These are phyloP conservation scores for Hordeum pubiflorum DNA, from an alignment of 202 grass and related monocot species.

Conservation along the genomic window DNA sequence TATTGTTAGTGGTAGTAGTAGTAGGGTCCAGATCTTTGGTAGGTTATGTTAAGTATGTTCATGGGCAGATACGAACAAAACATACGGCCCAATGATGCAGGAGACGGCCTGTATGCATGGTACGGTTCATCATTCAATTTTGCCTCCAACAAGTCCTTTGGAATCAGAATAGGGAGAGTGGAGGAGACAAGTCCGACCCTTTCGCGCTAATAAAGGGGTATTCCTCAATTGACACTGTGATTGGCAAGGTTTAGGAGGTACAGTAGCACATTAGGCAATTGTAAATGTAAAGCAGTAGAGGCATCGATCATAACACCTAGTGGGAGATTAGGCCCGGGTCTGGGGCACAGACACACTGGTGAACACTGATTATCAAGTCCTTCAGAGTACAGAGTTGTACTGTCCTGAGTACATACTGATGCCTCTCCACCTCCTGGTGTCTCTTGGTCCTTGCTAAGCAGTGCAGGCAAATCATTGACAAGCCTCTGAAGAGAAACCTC, in stretches of 20 bases:
- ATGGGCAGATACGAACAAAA: constrained; percentile 10
- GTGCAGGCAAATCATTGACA: not conserved
- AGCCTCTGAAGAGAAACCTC: not conserved
- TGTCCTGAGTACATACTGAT: not conserved
- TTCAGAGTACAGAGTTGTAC: constrained; percentile 12
- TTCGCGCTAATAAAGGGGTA: not conserved
- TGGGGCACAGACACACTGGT: not conserved
- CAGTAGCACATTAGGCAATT: not conserved
- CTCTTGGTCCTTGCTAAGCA: not conserved
- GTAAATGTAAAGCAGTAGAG: not conserved
- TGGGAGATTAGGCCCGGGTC: not conserved
- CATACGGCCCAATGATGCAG: not conserved
- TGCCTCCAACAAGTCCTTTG: not conserved
- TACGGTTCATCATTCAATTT: not conserved
- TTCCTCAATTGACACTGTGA: not conserved
- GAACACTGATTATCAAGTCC: not conserved
- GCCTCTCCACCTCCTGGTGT: not conserved
- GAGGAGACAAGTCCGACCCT: not conserved
- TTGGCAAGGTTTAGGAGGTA: not conserved
- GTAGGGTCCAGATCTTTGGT: not conserved
- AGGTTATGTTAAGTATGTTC: not conserved
- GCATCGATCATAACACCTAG: not conserved
- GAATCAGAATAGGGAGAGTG: not conserved
- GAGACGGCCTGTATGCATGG: not conserved
- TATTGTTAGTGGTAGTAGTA: not conserved